Evolutionary conservation across 768 basidiomycete genomes (phyloP).

Genomic region (Trametes cubensis): DNA sequence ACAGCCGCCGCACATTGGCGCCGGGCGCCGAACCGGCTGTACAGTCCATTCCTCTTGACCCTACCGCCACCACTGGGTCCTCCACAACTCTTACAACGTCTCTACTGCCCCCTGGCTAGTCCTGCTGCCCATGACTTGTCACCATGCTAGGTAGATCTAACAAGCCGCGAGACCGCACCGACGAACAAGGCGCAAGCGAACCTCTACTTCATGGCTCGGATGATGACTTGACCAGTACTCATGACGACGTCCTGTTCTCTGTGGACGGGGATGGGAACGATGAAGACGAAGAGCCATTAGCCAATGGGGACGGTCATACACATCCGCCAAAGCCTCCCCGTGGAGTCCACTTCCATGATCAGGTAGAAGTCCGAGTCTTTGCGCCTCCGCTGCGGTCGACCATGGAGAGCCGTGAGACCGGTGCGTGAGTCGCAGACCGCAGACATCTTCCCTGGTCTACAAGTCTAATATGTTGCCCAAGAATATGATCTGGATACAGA

Average conservation of each 20-base stretch:
- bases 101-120: neutral
- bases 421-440: constrained; percentile 50
- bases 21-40: too few species aligned
- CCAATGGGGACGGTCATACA: constrained; percentile 6
- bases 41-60: too few species aligned
- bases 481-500: constrained; percentile 87
- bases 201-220: constrained; percentile 58
- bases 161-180: constrained; percentile 27
- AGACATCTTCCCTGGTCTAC: neutral
- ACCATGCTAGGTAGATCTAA: constrained; percentile 32
- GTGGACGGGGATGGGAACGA: constrained; percentile 54
- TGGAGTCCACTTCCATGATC: constrained; percentile 65
- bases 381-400: constrained; percentile 73
- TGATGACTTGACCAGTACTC: constrained; percentile 42
- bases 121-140: constrained; percentile 9
- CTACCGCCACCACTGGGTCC: too few species aligned
- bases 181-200: constrained; percentile 48
- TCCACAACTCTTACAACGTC: neutral
- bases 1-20: too few species aligned
- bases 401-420: constrained; percentile 74
- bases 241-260: constrained; percentile 51
- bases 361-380: constrained; percentile 70
- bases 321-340: constrained; percentile 36
- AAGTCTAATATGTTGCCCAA: constrained; percentile 33
- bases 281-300: constrained; percentile 41